phyloP scores from a whole-genome alignment of 176 grass and related monocot genomes.

The Canna indica region DNA sequence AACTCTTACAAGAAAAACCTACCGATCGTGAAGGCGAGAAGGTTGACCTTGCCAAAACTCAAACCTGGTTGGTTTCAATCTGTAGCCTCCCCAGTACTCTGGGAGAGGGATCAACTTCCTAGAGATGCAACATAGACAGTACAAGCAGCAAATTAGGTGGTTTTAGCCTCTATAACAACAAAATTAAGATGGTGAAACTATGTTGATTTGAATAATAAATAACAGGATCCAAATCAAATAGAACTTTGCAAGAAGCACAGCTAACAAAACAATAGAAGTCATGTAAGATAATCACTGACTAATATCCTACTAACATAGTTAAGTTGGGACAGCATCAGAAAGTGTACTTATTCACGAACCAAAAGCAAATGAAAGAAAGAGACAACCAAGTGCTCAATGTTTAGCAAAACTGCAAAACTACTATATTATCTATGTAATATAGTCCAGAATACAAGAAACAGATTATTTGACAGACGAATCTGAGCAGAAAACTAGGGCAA shows the following conservation, averaged over 20 bases:
- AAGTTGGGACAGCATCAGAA: too few relatives aligned
- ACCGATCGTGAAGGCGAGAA: conserved; percentile 90
- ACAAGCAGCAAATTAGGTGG: neutral
- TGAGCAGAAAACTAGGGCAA: neutral
- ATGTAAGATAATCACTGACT: neutral
- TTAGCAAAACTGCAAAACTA: too few relatives aligned
- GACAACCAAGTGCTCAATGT: neutral
- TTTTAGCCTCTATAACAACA: neutral
- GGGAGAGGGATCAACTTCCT: conserved; percentile 70
- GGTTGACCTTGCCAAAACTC: conserved; percentile 98
- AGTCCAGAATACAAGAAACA: neutral
- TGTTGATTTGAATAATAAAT: neutral
- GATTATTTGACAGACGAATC: neutral
- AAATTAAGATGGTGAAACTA: neutral
- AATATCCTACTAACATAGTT: neutral
- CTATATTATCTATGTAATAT: neutral
- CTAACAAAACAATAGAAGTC: neutral
- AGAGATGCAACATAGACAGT: conserved; percentile 16
- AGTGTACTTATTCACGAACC: neutral
- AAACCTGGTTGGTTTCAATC: conserved; percentile 60
- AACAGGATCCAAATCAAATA: neutral
- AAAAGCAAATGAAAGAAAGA: neutral
- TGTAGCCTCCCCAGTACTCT: conserved; percentile 82
- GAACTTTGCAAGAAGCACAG: neutral
- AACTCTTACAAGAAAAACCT: conserved; percentile 12